Percentiles rank a stretch among this genome's conserved stretches.
Evolutionary conservation across 257 asterid genomes (phyloP).

Genomic region (Solanum rostratum): DNA sequence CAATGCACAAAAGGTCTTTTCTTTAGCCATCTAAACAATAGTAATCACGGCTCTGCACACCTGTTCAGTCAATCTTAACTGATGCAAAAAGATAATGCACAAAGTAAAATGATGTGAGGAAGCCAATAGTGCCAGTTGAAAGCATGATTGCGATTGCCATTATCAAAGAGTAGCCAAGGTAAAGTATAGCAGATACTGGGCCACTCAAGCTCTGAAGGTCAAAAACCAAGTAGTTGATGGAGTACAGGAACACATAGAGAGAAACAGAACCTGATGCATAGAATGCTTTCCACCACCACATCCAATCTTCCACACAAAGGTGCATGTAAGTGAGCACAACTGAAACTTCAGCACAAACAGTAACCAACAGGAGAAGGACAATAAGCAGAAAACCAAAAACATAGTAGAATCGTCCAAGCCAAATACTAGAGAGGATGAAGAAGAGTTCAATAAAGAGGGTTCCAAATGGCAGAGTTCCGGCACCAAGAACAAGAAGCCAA

Average conservation of each 20-base stretch:
- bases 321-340: slow-evolving; percentile 85
- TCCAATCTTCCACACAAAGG: slow-evolving; percentile 87
- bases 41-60: neutral
- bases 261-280: slow-evolving; percentile 81
- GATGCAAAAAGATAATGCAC: slow-evolving; percentile 83
- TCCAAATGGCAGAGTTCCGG: slow-evolving; percentile 88
- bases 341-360: slow-evolving; percentile 78
- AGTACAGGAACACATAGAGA: slow-evolving; percentile 63
- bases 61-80: slow-evolving; percentile 67
- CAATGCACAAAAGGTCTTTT: slow-evolving; percentile 4
- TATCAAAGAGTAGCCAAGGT: slow-evolving; percentile 68
- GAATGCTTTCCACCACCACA: slow-evolving; percentile 98
- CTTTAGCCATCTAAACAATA: neutral
- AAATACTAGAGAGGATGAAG: slow-evolving; percentile 79
- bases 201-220: slow-evolving; percentile 86
- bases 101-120: slow-evolving; percentile 72
- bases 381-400: slow-evolving; percentile 73
- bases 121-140: slow-evolving; percentile 74
- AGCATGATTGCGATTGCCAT: slow-evolving; percentile 78
- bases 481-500: slow-evolving; percentile 85
- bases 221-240: slow-evolving; percentile 69
- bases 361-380: slow-evolving; percentile 45
- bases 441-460: slow-evolving; percentile 83
- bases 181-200: slow-evolving; percentile 63
- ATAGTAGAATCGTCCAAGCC: slow-evolving; percentile 80